A percentile compares a stretch with the other conserved stretches of the same genome.
phyloP scores from a whole-genome alignment of 2,329 filamentous ascomycete species.

The Colletotrichum aenigma region DNA sequence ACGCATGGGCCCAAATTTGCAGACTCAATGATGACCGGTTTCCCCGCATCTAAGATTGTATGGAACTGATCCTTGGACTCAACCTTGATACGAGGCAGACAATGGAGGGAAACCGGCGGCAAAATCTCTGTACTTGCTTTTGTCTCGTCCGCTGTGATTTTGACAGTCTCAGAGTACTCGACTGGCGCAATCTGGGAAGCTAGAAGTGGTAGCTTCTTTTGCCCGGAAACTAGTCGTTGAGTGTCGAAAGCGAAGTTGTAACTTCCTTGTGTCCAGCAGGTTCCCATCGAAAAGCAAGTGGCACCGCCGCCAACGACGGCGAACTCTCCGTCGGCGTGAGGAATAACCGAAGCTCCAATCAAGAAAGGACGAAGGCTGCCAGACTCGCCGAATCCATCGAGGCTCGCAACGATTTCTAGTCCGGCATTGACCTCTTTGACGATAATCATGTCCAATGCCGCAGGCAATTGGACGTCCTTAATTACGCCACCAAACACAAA shows the following conservation, averaged over 20 bases:
- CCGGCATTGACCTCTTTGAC: constrained; percentile 27
- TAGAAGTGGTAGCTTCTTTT: not conserved
- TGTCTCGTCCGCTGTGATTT: not conserved
- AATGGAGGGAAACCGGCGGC: not conserved
- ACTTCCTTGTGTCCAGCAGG: constrained; percentile 75
- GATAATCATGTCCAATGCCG: constrained; percentile 55
- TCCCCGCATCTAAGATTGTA: constrained; percentile 58
- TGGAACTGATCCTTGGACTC: constrained; percentile 62
- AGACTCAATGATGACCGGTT: constrained; percentile 69
- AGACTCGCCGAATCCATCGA: constrained; percentile 38
- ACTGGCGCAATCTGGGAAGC: not conserved
- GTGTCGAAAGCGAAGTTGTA: constrained; percentile 42
- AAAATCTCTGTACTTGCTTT: constrained; percentile 19
- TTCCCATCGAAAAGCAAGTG: constrained; percentile 90
- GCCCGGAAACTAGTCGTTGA: not conserved
- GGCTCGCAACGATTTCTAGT: constrained; percentile 36
- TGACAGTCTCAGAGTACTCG: not conserved
- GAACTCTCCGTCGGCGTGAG: constrained; percentile 51
- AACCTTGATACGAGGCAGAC: constrained; percentile 58
- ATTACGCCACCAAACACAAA: constrained; percentile 49
- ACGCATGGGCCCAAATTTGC: constrained; percentile 60
- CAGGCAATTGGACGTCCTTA: constrained; percentile 42
- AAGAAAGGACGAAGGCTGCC: constrained; percentile 63
- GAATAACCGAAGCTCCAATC: constrained; percentile 66
- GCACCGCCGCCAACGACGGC: constrained; percentile 79